Evolutionary conservation across 768 basidiomycete genomes (phyloP).

Genomic region (Glaciozyma martinii): DNA sequence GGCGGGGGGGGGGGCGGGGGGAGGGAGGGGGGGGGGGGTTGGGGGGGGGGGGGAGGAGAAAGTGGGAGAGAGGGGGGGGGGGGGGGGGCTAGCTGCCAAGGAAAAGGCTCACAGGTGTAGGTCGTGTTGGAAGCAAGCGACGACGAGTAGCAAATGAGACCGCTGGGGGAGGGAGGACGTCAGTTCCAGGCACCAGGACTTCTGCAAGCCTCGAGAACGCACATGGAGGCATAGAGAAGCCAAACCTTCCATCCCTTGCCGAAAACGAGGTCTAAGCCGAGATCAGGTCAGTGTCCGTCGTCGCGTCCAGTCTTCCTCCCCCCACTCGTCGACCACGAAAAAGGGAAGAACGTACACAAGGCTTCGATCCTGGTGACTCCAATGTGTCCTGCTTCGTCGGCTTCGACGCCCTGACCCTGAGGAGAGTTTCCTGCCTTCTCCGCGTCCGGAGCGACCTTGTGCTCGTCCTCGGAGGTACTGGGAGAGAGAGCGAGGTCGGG

Average conservation of each 20-base stretch:
- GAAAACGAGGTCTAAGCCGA: conserved; percentile 2
- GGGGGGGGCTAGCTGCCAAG: no score
- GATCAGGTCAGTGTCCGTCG: background rate
- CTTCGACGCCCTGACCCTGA: background rate
- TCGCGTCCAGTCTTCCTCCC: no score
- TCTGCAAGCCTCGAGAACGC: no score
- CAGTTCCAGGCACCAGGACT: no score
- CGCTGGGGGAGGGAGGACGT: background rate
- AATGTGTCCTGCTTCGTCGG: background rate
- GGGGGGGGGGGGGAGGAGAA: background rate
- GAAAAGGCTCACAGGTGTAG: background rate
- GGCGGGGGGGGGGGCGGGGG: no score
- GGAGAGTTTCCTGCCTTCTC: background rate
- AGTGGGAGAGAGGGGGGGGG: no score
- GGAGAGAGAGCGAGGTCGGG: background rate
- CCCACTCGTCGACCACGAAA: no score
- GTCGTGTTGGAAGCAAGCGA: background rate
- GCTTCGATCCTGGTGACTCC: background rate
- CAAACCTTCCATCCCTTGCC: conserved; percentile 5
- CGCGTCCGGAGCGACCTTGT: background rate
- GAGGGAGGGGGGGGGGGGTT: no score
- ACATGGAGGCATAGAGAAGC: background rate
- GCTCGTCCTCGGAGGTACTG: background rate
- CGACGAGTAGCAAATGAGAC: background rate
- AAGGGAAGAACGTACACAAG: background rate